Evolutionary conservation across 2,329 filamentous ascomycete genomes (phyloP), one percentile per base, ranked within the genome.

Genomic region (Pyrenophora graminea): DNA sequence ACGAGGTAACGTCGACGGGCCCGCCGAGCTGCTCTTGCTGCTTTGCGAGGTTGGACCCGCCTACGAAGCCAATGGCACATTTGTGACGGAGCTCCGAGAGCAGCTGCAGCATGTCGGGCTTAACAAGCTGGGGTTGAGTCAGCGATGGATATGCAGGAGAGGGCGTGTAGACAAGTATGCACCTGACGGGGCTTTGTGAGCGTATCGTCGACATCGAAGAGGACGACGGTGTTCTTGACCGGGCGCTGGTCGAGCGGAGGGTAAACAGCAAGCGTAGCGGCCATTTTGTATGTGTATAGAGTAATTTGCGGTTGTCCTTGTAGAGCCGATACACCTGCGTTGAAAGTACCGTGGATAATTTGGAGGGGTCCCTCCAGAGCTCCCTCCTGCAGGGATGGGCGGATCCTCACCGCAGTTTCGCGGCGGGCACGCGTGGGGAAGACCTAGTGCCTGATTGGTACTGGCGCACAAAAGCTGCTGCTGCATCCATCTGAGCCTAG

Each of bases 181-280:
- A 95, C 90, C 66, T 82, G 81, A 61, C 94, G 86, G 39, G 94
- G 87, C 36, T 86, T 88, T 13, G 91, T 94, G 63, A 99, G 84
- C 25, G 94, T 97, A 69, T 85, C 90, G 74, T 99, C 94, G 54
- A 99, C 94, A 77, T 99, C 94, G 77, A 99, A 99, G 59, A 99
- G 87, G 70, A 85, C 87, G 76, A 99, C 89, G 60, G 93, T 97
- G 82, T 94, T 91, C 79, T 92, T 90, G 75, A 97, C 79, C 37
- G 90, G 90, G 63, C 94, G 90, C 67, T 93, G 82, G 73, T 87
- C 83, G 61, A 97, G 85, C 57, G 91, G 84, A 49, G 91, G 88
- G 76, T 87, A 89, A 47, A 80, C 59, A 51, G 74, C 70, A 51
- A 68, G 39, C 5, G 45, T 74, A 47, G 75, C 76, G 61, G 76